These are phyloP conservation scores for Ophiostoma sp. DNA, from an alignment of 2,329 filamentous ascomycete species.

Conservation along the genomic window DNA sequence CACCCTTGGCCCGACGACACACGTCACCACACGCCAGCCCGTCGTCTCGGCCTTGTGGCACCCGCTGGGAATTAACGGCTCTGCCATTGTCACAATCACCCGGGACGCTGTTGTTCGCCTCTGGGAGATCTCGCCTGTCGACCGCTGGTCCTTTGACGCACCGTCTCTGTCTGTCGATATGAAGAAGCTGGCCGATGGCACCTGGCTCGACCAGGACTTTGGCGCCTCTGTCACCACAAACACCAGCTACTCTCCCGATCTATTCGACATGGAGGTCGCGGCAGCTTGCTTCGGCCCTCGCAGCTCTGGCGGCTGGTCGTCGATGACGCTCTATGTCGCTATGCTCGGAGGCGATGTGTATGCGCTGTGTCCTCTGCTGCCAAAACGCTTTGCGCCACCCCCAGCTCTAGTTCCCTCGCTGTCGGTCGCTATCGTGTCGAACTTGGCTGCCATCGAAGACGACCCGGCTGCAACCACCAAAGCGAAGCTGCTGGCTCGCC, in stretches of 20 bases:
- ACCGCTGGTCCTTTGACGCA: slow-evolving; percentile 81
- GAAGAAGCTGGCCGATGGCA: slow-evolving; percentile 80
- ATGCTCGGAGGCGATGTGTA: slow-evolving; percentile 93
- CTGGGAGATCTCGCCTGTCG: slow-evolving; percentile 81
- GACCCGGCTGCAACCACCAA: slow-evolving; percentile 49
- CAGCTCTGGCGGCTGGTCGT: slow-evolving; percentile 76
- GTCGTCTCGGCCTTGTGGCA: slow-evolving; percentile 86
- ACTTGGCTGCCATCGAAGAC: slow-evolving; percentile 58
- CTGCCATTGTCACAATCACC: slow-evolving; percentile 81
- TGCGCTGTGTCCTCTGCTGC: slow-evolving; percentile 83
- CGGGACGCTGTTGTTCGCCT: slow-evolving; percentile 80
- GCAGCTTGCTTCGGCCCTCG: slow-evolving; percentile 71
- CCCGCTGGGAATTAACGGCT: slow-evolving; percentile 75
- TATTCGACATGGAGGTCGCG: slow-evolving; percentile 88
- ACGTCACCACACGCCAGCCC: slow-evolving; percentile 78
- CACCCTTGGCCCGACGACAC: slow-evolving; percentile 85
- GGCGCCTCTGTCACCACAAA: slow-evolving; percentile 68
- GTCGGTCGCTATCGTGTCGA: slow-evolving; percentile 74
- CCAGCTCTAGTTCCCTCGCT: slow-evolving; percentile 74
- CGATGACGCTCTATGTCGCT: slow-evolving; percentile 96
- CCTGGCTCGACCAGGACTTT: slow-evolving; percentile 76
- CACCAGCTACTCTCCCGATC: slow-evolving; percentile 81
- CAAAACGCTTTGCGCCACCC: slow-evolving; percentile 76
- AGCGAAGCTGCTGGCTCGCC: slow-evolving; percentile 54
- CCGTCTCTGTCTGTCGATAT: slow-evolving; percentile 81